Evolutionary conservation across 176 grass and related monocot species (phyloP).

Genomic region (Musa schizocarpa): DNA sequence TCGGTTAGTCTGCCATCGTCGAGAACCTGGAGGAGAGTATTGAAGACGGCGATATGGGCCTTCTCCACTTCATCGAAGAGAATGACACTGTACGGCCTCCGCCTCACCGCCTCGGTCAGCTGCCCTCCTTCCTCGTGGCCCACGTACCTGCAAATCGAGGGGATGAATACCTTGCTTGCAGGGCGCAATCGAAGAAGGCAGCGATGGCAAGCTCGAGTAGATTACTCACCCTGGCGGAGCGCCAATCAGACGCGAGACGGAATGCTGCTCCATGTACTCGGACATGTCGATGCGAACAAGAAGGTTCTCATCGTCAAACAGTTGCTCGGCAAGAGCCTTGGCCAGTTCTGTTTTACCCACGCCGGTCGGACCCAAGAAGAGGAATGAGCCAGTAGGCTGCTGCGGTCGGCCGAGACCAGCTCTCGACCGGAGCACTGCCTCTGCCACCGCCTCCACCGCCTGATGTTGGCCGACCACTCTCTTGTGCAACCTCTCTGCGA

Average conservation of each 20-base stretch:
- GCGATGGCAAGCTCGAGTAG: not conserved
- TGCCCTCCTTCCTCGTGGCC: conserved; percentile 37
- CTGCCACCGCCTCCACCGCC: conserved; percentile 12
- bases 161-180: no score
- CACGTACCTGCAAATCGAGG: conserved; percentile 35
- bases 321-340: conserved; percentile 6
- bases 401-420: conserved; percentile 10
- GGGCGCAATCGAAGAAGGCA: not conserved
- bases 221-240: conserved; percentile 14
- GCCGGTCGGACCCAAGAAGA: conserved; percentile 1
- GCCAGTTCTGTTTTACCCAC: conserved; percentile 13
- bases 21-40: conserved; percentile 24
- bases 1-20: conserved; percentile 87
- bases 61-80: conserved; percentile 55
- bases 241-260: conserved; percentile 11
- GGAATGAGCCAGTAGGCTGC: conserved; percentile 10
- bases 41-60: conserved; percentile 55
- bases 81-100: conserved; percentile 83
- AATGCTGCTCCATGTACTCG: conserved; percentile 8
- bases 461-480: conserved; percentile 20
- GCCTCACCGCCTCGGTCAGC: conserved; percentile 71
- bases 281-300: conserved; percentile 22
- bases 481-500: conserved; percentile 8
- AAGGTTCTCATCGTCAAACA: conserved; percentile 22
- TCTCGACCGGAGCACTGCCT: conserved; percentile 13